Percentiles rank a stretch among this genome's conserved stretches.
Conservation (phyloP, 371 early-diverging fungal genomes). For the Actinomucor elegans region DNA sequence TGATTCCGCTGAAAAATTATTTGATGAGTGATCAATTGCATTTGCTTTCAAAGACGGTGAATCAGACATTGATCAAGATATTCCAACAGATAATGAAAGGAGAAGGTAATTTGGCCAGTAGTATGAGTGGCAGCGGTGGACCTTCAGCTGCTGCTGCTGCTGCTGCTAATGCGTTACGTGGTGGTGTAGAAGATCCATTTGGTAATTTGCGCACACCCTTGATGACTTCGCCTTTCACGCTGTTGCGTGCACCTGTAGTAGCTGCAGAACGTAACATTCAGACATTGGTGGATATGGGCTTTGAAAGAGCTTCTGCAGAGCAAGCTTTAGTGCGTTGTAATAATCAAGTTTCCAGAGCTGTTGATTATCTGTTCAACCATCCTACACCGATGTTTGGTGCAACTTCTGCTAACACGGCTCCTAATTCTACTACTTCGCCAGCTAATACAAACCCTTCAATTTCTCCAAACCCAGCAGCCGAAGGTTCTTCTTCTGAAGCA, state of each 20-base stretch:
- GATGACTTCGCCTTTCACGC: conserved; percentile 35
- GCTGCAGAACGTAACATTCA: conserved; percentile 69
- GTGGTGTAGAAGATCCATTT: conserved; percentile 17
- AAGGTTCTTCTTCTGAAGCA: neutral
- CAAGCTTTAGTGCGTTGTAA: conserved; percentile 75
- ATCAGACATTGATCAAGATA: conserved; percentile 56
- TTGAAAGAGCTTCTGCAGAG: conserved; percentile 79
- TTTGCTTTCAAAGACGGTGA: conserved; percentile 46
- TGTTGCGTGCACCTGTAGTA: conserved; percentile 35
- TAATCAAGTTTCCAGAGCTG: conserved; percentile 85
- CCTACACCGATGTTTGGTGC: conserved; percentile 50
- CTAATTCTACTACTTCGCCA: conserved; percentile 14
- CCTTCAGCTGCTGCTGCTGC: neutral
- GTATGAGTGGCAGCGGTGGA: too few relatives aligned
- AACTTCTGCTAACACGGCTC: conserved; percentile 3
- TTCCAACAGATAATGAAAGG: conserved; percentile 72
- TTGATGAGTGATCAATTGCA: conserved; percentile 43
- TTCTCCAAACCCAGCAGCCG: conserved; percentile 1
- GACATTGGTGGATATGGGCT: conserved; percentile 89
- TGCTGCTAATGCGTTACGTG: conserved; percentile 10
- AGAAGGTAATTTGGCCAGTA: conserved; percentile 48
- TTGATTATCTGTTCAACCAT: conserved; percentile 87
- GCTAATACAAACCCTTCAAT: conserved; percentile 16
- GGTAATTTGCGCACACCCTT: conserved; percentile 27
- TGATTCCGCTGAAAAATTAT: conserved; percentile 50